A percentile compares a stretch with the other conserved stretches of the same genome.
phyloP scores from a whole-genome alignment of 495 filamentous ascomycete genomes.

The Acidomyces sp. region DNA sequence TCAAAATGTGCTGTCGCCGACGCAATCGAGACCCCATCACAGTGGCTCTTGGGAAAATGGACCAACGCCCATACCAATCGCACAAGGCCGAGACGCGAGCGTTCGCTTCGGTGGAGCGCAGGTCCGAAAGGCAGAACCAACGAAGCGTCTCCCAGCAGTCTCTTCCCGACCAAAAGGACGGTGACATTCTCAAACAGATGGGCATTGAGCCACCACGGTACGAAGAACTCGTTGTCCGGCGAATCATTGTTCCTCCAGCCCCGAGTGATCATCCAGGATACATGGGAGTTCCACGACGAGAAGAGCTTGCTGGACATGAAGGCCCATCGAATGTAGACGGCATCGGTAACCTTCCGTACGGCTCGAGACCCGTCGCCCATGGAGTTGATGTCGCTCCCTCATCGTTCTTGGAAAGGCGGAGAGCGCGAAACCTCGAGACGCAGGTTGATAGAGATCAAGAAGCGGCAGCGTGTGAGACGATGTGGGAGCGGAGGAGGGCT shows the following conservation, averaged over 20 bases:
- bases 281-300: neutral
- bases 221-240: constrained; percentile 6
- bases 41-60: constrained; percentile 7
- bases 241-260: neutral
- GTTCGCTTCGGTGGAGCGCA: neutral
- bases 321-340: neutral
- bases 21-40: neutral
- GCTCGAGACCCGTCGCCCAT: neutral
- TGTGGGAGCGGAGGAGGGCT: neutral
- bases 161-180: neutral
- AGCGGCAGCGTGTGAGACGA: neutral
- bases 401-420: neutral
- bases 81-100: constrained; percentile 6
- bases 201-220: constrained; percentile 13
- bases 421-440: neutral
- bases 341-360: neutral
- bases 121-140: neutral
- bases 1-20: constrained; percentile 9
- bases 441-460: no score
- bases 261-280: neutral
- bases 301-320: neutral
- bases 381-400: neutral
- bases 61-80: constrained; percentile 11
- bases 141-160: neutral
- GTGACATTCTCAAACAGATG: constrained; percentile 2